Conservation (phyloP, 2,329 filamentous ascomycete genomes). For the Ophiostoma montium region DNA sequence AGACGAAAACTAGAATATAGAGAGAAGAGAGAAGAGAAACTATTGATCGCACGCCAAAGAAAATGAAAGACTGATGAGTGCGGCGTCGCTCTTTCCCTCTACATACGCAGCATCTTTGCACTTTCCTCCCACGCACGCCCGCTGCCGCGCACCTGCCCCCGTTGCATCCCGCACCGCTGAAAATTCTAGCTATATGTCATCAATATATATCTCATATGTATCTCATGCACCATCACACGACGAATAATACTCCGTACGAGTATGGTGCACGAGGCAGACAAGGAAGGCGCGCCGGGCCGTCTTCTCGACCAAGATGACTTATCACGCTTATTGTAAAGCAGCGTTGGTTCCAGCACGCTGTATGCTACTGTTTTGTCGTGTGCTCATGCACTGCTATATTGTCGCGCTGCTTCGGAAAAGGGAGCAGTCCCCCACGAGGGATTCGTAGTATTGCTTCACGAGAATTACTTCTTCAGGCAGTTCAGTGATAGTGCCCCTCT, state of each 20-base stretch:
- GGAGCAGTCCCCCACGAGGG: not conserved
- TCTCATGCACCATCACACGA: too few species aligned
- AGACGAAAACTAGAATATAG: too few species aligned
- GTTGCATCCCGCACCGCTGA: not conserved
- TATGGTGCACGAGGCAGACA: not conserved
- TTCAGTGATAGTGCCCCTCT: conserved; percentile 1
- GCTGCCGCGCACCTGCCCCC: not conserved
- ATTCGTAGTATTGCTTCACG: not conserved
- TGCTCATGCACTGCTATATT: too few species aligned
- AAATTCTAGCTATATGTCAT: not conserved
- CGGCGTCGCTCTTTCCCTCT: not conserved
- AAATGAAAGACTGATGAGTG: not conserved
- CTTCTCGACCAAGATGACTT: not conserved
- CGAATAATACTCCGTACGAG: too few species aligned
- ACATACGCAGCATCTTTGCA: not conserved
- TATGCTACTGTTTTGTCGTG: too few species aligned
- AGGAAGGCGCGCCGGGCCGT: not conserved
- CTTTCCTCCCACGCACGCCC: conserved; percentile 4
- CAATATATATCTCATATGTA: too few species aligned
- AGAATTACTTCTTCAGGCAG: not conserved
- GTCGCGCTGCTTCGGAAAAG: too few species aligned
- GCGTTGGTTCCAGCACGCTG: too few species aligned
- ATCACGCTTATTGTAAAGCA: too few species aligned
- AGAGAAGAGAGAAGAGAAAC: not conserved
- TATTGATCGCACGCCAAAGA: too few species aligned